Base-by-base conservation (phyloP, 148 eudicot genomes). In the Chenopodium album region DNA sequence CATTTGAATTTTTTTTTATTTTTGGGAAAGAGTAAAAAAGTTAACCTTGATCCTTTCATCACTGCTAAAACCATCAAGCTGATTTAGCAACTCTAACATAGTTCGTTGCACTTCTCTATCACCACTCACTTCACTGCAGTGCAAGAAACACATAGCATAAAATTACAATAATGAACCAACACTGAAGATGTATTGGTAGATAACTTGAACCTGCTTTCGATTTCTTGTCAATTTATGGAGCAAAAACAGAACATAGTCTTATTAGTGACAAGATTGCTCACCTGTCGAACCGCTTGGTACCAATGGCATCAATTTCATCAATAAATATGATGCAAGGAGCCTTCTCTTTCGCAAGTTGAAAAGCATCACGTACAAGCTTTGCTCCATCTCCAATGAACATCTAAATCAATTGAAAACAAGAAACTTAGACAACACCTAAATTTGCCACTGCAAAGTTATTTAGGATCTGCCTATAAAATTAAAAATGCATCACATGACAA, bases 351-450 rank as follows among this genome's bases (percentile, higher is more conserved):
- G 98, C 99, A 76, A 97, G 98, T 80, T 90, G 95, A 84, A 97
- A 94, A 76, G 98, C 99, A 87, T 97, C 98, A 82, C 98, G 99
- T 59, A 97, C 99, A 66, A 97, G 94, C 85, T 93, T 95, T 50
- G 99, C 98, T 67, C 99, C 99, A 81, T 97, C 99, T 67, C 99
- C 99, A 81, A 97, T 92, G 81, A 92, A 94, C 98, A 92, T 96
- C 99, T 95, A 78, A 56, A 84, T 47, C n/a, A 81, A 41, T 17
- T 32, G 20, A 77, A 64, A 66, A 54, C 0, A 75, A 19, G 54
- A 29, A 62, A 80, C 14, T 71, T 41, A 80, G 72, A n/a, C 34
- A 46, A 70, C 70, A 9, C 48, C 56, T 71, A 41, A 64, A 64
- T 50, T 13, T 50, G 54, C 16, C 54, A 11, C 14, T 50, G 54